A percentile compares a stretch with the other conserved stretches of the same genome.
phyloP scores from a whole-genome alignment of 495 filamentous ascomycete genomes.

The Aspergillus cavernicola region DNA sequence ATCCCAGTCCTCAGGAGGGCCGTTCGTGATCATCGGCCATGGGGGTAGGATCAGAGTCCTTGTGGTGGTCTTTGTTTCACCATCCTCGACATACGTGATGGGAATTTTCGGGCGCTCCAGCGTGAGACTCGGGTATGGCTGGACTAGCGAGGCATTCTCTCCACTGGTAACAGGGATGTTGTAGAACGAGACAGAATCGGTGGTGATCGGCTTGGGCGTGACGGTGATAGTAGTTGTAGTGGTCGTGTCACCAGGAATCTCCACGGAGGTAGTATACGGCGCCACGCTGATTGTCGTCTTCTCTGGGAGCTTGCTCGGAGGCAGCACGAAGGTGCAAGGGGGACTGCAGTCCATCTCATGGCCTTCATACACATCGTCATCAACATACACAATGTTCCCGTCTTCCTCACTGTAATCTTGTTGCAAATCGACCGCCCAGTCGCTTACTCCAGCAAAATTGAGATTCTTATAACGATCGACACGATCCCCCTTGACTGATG shows the following conservation, averaged over 20 bases:
- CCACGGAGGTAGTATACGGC: background rate
- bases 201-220: background rate
- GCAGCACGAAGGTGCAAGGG: background rate
- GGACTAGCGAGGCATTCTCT: background rate
- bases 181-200: background rate
- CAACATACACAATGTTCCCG: background rate
- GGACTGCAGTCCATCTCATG: background rate
- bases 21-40: background rate
- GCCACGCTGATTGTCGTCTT: background rate
- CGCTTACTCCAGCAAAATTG: too few relatives aligned
- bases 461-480: too few relatives aligned
- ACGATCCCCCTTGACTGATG: too few relatives aligned
- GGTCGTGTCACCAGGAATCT: background rate
- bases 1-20: background rate
- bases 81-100: background rate
- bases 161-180: background rate
- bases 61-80: background rate
- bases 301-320: background rate
- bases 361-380: background rate
- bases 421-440: too few relatives aligned
- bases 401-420: slow-evolving; percentile 13
- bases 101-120: background rate
- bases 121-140: background rate
- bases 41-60: background rate
- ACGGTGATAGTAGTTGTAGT: background rate